Conservation (phyloP, 2,329 filamentous ascomycete species). For the Pyrenochaeta sp. region DNA sequence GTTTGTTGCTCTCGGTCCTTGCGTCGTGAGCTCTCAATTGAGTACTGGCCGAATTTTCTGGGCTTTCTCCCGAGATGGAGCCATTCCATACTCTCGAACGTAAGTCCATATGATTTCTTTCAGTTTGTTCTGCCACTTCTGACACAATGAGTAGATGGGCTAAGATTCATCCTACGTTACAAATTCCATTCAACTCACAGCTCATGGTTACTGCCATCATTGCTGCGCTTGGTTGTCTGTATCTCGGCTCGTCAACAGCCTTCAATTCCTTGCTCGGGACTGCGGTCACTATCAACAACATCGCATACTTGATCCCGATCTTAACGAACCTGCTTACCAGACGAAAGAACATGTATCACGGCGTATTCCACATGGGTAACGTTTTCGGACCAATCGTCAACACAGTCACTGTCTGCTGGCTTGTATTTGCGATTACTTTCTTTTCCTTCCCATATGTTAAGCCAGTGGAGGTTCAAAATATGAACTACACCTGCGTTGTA, state of each 20-base stretch:
- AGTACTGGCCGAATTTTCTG: conserved; percentile 48
- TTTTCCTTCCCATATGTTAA: conserved; percentile 13
- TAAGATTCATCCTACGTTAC: too few relatives aligned
- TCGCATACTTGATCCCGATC: conserved; percentile 16
- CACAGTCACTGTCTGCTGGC: conserved; percentile 13
- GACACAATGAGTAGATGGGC: too few relatives aligned
- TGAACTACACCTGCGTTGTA: conserved; percentile 18
- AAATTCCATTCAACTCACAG: conserved; percentile 17
- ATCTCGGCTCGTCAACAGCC: conserved; percentile 13
- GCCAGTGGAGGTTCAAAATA: conserved; percentile 7
- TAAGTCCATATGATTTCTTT: too few relatives aligned
- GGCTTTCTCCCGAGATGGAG: conserved; percentile 55
- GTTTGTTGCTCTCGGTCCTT: conserved; percentile 54
- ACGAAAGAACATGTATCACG: conserved; percentile 13
- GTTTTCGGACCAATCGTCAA: conserved; percentile 12
- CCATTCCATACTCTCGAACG: too few relatives aligned
- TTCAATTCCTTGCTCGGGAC: conserved; percentile 15
- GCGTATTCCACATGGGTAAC: conserved; percentile 13
- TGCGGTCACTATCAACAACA: conserved; percentile 15
- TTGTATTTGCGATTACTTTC: conserved; percentile 15
- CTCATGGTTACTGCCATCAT: conserved; percentile 10
- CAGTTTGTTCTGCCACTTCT: too few relatives aligned
- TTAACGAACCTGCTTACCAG: conserved; percentile 12
- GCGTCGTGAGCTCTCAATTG: conserved; percentile 49
- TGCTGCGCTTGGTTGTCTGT: conserved; percentile 14